Evolutionary conservation across 2,329 filamentous ascomycete species (phyloP), one percentile per base, ranked within the genome.

Genomic region (Ascochyta fabae): DNA sequence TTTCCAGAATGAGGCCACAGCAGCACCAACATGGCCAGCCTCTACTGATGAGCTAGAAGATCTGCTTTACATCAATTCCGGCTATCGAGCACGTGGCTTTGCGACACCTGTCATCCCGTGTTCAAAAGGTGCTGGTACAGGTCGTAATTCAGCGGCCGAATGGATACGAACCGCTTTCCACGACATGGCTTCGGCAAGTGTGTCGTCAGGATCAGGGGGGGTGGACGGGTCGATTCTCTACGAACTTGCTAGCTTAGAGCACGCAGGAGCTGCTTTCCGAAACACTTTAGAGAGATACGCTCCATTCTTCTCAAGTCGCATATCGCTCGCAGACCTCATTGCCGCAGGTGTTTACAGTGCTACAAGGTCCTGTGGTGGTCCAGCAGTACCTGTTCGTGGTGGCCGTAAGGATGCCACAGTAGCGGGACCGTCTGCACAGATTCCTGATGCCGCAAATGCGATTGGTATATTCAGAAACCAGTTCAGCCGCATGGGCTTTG

Each of bases 141-240:
- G 84, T 41, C 81, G 85, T 43, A 78, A 83, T 34, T 84, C 83
- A 40, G 83, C 85, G 6, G 84, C 84, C 6, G 84, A 87, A 70
- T 88, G 85, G 85, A 71, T 88, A 38, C 80, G 85, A 29, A 80
- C 83, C 3, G 85, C 80, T 23, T 87, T 88, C 58, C 85, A 87
- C 71, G 85, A 87, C 67, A 85, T 86, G 80, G 77, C 83, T 4
- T 84, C 84, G 3, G 80, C 78, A 27, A 85, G 83, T 62, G 68
- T 75, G 12, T 80, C 73, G 58, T 77, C 74, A 27, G 76, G 77
- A 34, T 73, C 71, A 4, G 85, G 85, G 33, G 86, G 86, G 0
- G 58, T 87, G 34, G 86, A 88, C 62, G 85, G 75, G 13, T 88
- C 85, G 4, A 74, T 88, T 27, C 82, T 85, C 58, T 88, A 83